These are phyloP conservation scores for Theileria orientalis DNA, from an alignment of 169 alveolate species.

Conservation along the genomic window DNA sequence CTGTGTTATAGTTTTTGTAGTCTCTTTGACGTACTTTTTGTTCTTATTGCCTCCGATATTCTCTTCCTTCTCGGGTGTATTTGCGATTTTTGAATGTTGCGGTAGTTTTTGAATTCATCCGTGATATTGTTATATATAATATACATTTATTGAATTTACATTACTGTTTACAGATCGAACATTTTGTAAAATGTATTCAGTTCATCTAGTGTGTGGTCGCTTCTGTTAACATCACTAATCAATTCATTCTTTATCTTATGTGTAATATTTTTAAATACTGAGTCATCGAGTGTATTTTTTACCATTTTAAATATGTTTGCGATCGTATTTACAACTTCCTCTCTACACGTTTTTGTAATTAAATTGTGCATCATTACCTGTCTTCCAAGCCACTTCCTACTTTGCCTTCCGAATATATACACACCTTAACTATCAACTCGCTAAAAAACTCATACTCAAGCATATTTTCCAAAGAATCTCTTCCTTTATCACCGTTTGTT, in stretches of 20 bases:
- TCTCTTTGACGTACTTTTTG: conserved; percentile 24
- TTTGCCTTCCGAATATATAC: background rate
- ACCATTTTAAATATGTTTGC: background rate
- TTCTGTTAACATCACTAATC: background rate
- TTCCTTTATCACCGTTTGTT: background rate
- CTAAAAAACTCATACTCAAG: background rate
- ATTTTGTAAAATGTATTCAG: background rate
- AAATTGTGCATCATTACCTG: background rate
- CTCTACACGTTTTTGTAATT: background rate
- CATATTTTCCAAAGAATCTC: conserved; percentile 1
- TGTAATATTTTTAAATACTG: background rate
- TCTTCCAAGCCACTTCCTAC: background rate
- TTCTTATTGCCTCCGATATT: conserved; percentile 38
- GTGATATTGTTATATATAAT: conserved; percentile 52
- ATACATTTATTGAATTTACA: conserved; percentile 21
- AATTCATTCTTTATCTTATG: background rate
- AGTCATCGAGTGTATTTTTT: background rate
- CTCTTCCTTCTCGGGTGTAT: conserved; percentile 59
- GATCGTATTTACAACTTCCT: background rate
- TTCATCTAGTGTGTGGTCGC: background rate
- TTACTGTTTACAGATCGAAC: background rate
- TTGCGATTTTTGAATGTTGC: conserved; percentile 36
- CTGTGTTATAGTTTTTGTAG: conserved; percentile 7
- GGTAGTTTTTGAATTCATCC: conserved; percentile 36
- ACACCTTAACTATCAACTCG: background rate